These are phyloP conservation scores for Globisporangium yorkense DNA, from an alignment of 352 stramenopile genomes.

Conservation along the genomic window DNA sequence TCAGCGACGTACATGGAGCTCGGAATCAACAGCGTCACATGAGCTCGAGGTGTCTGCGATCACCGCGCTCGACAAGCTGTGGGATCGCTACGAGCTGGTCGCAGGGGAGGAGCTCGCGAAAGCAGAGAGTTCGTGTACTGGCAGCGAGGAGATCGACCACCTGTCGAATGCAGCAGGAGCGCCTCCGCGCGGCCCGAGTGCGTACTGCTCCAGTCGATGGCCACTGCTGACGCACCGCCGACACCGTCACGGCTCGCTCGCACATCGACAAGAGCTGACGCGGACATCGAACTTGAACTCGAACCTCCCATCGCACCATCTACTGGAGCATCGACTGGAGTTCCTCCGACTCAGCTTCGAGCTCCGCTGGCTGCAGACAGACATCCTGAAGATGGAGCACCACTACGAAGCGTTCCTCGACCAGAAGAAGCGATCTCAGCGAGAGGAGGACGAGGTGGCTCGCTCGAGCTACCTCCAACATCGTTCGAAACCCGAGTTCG, in stretches of 20 bases:
- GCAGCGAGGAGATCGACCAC: neutral
- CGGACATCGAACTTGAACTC: neutral
- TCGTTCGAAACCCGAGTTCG: neutral
- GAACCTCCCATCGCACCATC: constrained; percentile 1
- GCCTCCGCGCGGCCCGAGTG: neutral
- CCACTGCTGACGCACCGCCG: neutral
- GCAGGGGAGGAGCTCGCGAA: constrained; percentile 3
- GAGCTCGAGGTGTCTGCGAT: constrained; percentile 9
- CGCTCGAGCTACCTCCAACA: neutral
- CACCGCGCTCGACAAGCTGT: constrained; percentile 7
- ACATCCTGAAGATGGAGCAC: constrained; percentile 31
- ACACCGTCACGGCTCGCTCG: neutral
- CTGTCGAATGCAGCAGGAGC: neutral
- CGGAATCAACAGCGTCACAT: neutral
- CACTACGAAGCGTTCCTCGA: constrained; percentile 42
- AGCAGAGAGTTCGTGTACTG: neutral
- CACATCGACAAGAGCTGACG: neutral
- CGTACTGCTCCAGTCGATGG: neutral
- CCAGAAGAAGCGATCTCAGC: constrained; percentile 23
- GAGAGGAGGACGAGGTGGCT: neutral
- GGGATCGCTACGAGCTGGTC: constrained; percentile 14
- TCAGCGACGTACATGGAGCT: neutral
- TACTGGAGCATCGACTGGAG: constrained; percentile 9
- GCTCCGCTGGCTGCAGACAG: constrained; percentile 34
- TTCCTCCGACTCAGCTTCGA: constrained; percentile 38